A percentile compares a stretch with the other conserved stretches of the same genome.
phyloP scores from a whole-genome alignment of 305 asterid genomes.

The Nicotiana rustica region DNA sequence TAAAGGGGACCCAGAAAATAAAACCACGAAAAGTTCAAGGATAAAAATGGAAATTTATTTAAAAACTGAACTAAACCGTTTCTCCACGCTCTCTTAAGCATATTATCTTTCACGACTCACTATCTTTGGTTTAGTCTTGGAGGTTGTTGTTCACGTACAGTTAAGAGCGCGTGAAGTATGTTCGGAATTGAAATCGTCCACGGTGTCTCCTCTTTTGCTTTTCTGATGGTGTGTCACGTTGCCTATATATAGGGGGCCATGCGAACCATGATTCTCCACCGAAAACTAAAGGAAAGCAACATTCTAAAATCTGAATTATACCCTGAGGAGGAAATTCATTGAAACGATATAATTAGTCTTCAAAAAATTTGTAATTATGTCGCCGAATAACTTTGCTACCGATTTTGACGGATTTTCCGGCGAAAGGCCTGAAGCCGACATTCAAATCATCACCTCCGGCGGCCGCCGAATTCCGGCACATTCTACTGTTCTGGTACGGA shows the following conservation, averaged over 20 bases:
- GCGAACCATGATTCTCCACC: neutral
- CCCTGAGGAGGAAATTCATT: neutral
- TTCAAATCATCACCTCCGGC: slow-evolving; percentile 65
- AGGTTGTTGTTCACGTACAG: neutral
- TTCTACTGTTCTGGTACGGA: slow-evolving; percentile 71
- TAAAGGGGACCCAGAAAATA: slow-evolving; percentile 3
- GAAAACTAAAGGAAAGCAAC: neutral
- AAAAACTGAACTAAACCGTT: neutral
- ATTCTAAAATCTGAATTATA: neutral
- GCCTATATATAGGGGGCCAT: slow-evolving; percentile 34
- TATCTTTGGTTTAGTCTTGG: neutral
- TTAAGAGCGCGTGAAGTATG: neutral
- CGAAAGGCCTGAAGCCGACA: slow-evolving; percentile 61
- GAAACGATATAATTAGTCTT: neutral
- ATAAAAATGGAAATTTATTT: neutral
- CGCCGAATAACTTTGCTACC: slow-evolving; percentile 31
- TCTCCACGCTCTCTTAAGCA: slow-evolving; percentile 9
- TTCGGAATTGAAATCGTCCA: neutral
- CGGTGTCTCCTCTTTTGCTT: slow-evolving; percentile 11
- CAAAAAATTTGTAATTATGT: neutral
- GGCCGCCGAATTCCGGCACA: slow-evolving; percentile 75
- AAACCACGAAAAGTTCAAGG: neutral
- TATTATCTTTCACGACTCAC: neutral
- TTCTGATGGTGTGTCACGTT: slow-evolving; percentile 19
- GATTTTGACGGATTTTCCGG: slow-evolving; percentile 34